Base-by-base conservation (phyloP, 257 asterid species). In the Verbascum thapsus region DNA sequence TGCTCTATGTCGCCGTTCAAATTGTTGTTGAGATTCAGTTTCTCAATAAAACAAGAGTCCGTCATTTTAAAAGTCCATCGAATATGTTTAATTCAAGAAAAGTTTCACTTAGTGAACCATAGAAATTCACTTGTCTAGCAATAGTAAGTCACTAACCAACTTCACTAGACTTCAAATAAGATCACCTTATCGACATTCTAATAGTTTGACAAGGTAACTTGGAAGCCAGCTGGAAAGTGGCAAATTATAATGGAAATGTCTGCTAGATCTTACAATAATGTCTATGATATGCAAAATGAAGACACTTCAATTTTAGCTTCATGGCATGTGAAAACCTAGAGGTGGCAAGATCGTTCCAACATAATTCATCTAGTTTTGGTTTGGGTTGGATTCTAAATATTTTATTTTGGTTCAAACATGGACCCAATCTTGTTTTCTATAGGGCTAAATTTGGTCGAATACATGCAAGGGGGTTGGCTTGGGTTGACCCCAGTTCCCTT, bases 81-180 rank as follows among this genome's bases (percentile, higher is more conserved):
- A 53, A 61, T 54, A 34, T 7, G 53, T 2, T 40, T 50, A 20
- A 71, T 71, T 22, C 51, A 39, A 22, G 37, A 0, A 40, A 48
- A 38, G 26, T 39, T 17, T 5, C 10, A 7, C 32, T 54, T 12
- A 34, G 13, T 6, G 23, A 58, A 48, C 18, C 56, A 40, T 61
- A 52, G 16, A 43, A 4, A n/a, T 51, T 17, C n/a, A 23, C 30
- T 42, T 18, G 7, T 51, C 56, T 12, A 40, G 66, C 19, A 58
- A 53, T 18, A 53, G 61, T 38, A 20, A 48, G 58, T 32, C 47
- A 41, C 40, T 6, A 34, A 52, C 52, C 60, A 52, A 43, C 53
- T 56, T 32, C 72, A 62, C n/a, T 45, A 44, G 63, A 66, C 56
- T 48, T 42, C 30, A 39, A 45, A 66, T 49, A 54, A 11, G 17